Evolutionary conservation across 345 rosid species (phyloP).

Genomic region (Lepidium africanum): DNA sequence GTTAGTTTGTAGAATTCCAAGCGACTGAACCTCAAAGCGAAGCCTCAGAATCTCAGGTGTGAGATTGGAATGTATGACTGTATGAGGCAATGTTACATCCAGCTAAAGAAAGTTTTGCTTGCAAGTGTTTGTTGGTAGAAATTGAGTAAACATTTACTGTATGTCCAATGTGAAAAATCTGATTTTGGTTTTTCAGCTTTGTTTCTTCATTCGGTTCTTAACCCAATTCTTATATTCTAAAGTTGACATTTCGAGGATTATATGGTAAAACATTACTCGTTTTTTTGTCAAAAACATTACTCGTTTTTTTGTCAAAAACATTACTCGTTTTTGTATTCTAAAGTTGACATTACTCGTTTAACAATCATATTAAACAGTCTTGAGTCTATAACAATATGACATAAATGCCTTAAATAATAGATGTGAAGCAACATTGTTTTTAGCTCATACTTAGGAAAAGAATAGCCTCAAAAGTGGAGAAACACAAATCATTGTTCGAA

Average conservation of each 20-base stretch:
- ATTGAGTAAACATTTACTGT: not conserved
- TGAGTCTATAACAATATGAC: not conserved
- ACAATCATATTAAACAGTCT: not conserved
- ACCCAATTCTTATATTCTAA: not conserved
- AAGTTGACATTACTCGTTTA: not conserved
- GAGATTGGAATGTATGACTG: not conserved
- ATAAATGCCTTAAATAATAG: not conserved
- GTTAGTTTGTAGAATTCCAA: not conserved
- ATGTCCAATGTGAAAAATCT: not conserved
- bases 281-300: too few relatives aligned
- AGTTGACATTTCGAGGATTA: not conserved
- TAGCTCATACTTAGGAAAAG: not conserved
- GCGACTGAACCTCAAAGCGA: not conserved
- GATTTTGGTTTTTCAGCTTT: not conserved
- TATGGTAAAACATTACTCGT: not conserved
- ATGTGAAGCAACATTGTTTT: not conserved
- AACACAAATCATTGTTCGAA: not conserved
- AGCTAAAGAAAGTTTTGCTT: not conserved
- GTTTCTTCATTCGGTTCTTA: not conserved
- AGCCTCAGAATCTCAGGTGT: not conserved
- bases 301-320: too few relatives aligned
- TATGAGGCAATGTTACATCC: not conserved
- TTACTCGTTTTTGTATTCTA: not conserved
- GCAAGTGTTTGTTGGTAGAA: not conserved
- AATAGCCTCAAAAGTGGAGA: not conserved